Conservation (phyloP, 352 stramenopile species). For the Phytophthora tubulina region DNA sequence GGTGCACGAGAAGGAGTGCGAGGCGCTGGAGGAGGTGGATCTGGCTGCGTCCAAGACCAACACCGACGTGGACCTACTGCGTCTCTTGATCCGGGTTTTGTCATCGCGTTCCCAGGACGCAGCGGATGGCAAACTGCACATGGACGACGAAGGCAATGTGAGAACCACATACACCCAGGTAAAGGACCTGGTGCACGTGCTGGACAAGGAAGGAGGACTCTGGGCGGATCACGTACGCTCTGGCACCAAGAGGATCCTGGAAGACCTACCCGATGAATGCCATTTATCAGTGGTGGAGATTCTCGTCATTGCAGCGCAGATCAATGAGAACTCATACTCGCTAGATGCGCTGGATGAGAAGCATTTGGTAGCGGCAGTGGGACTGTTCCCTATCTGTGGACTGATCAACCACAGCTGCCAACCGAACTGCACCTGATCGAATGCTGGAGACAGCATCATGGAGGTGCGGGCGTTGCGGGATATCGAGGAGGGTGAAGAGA, state of each 20-base stretch:
- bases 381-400: constrained; percentile 54
- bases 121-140: constrained; percentile 25
- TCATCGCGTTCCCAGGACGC: constrained; percentile 37
- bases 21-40: constrained; percentile 57
- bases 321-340: constrained; percentile 68
- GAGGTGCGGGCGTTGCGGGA: constrained; percentile 49
- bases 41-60: constrained; percentile 50
- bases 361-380: constrained; percentile 49
- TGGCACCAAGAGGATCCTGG: constrained; percentile 44
- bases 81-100: constrained; percentile 56
- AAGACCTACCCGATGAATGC: constrained; percentile 47
- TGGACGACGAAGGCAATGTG: constrained; percentile 32
- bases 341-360: constrained; percentile 51
- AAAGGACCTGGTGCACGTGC: constrained; percentile 48
- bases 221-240: constrained; percentile 49
- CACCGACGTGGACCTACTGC: constrained; percentile 51
- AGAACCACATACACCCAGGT: constrained; percentile 46
- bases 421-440: constrained; percentile 63
- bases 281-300: constrained; percentile 54
- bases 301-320: constrained; percentile 53
- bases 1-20: constrained; percentile 58
- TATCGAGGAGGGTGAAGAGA: constrained; percentile 52
- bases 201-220: constrained; percentile 36
- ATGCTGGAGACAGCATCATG: constrained; percentile 47
- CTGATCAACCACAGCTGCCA: constrained; percentile 64